Evolutionary conservation across 2,329 filamentous ascomycete species (phyloP), one percentile per base, ranked within the genome.

Genomic region (Colletotrichum nymphaeae): DNA sequence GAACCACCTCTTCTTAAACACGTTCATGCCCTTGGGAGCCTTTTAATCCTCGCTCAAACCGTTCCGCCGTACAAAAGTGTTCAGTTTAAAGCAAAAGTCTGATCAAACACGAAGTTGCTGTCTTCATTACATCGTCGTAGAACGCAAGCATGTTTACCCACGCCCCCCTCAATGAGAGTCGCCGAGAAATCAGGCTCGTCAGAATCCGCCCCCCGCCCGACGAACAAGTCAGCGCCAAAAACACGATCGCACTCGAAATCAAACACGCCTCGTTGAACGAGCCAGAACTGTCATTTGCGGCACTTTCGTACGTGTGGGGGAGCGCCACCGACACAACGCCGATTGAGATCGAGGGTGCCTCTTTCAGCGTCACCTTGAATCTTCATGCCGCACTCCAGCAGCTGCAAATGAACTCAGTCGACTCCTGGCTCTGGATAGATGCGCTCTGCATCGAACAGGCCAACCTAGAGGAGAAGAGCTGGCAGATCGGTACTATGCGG

Each of bases 51-150:
- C 35, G 1, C 35, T 11, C 35, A 37, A 37, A 4, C 12, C 35
- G 9, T 12, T 37, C 12, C 35, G 4, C 4, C 3, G 9, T 37
- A 37, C 35, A 37, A 37, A 14, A 37, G 35, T 11, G 12, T 37
- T 37, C 9, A 37, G 35, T 37, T 11, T 11, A 1, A 14, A 14
- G 9, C 12, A 11, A 14, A 1, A 14, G 12, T 4, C 9, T 37
- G 2, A 11, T 37, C 1, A 37, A 37, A 4, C 2, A 0, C 2
- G 35, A 1, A 14, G 12, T 11, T 88, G 77, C 89, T 90, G 55
- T 88, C 83, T 76, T 87, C 91, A 7, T 79, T 83, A 68, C 35
- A 67, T 22, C 32, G 24, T 2, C 30, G 16, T 11, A 9, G 22
- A 32, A 22, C 24, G 9, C 32, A 19, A 32, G 0, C 96, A 72